Percentiles rank a stretch among this genome's conserved stretches.
Evolutionary conservation across 164 flowering plant genomes (phyloP).

Genomic region (Berberis thunbergii): DNA sequence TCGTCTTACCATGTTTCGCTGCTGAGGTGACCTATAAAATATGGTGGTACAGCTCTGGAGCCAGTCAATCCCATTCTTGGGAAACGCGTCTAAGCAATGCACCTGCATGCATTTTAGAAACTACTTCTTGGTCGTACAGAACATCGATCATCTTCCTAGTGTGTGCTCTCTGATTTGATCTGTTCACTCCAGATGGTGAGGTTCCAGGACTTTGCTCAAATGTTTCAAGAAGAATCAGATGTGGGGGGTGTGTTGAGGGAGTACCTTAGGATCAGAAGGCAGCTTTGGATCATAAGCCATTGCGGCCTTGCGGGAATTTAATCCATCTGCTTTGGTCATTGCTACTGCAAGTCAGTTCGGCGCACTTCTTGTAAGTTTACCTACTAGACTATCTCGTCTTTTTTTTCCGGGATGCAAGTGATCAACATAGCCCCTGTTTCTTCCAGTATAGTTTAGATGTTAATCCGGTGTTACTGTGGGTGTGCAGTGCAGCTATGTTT

Average conservation of each 20-base stretch:
- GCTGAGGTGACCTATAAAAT: slow-evolving; percentile 68
- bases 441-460: no score
- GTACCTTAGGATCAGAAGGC: slow-evolving; percentile 69
- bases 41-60: slow-evolving; percentile 90
- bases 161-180: slow-evolving; percentile 71
- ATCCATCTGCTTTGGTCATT: slow-evolving; percentile 37
- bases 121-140: slow-evolving; percentile 81
- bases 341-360: slow-evolving; percentile 78
- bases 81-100: slow-evolving; percentile 55
- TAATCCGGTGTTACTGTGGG: neutral
- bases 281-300: slow-evolving; percentile 79
- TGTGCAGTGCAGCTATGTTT: slow-evolving; percentile 59
- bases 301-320: slow-evolving; percentile 74
- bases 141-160: slow-evolving; percentile 73
- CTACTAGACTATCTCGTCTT: neutral
- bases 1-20: slow-evolving; percentile 76
- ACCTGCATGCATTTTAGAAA: slow-evolving; percentile 65
- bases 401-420: no score
- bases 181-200: slow-evolving; percentile 90
- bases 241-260: slow-evolving; percentile 60
- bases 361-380: slow-evolving; percentile 60
- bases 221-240: slow-evolving; percentile 68
- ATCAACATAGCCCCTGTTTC: no score
- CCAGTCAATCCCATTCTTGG: slow-evolving; percentile 70
- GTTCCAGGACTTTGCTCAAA: slow-evolving; percentile 61